Evolutionary conservation across 2,329 filamentous ascomycete genomes (phyloP).

Genomic region (Fusarium newnesense): DNA sequence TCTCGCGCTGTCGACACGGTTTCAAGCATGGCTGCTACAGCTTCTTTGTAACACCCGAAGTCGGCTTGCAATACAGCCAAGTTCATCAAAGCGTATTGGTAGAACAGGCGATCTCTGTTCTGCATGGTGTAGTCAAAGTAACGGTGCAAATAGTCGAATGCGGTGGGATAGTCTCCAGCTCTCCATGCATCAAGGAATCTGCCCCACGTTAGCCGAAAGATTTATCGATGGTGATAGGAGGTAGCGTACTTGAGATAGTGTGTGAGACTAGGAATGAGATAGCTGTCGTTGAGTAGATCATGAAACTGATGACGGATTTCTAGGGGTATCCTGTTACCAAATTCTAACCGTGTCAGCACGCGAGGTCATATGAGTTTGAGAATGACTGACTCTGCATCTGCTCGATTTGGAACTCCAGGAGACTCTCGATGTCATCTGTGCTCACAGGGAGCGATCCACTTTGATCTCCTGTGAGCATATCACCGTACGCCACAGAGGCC

Average conservation of each 20-base stretch:
- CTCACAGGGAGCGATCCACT: slow-evolving; percentile 65
- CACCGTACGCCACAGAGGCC: slow-evolving; percentile 62
- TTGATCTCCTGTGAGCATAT: slow-evolving; percentile 59
- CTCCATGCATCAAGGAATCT: slow-evolving; percentile 91
- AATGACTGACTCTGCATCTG: slow-evolving; percentile 79
- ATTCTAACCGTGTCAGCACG: slow-evolving; percentile 58
- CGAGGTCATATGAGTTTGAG: background rate
- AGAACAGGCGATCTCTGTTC: slow-evolving; percentile 82
- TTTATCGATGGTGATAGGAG: background rate
- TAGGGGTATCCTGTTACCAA: slow-evolving; percentile 80
- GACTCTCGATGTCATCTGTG: slow-evolving; percentile 80
- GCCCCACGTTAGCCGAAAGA: slow-evolving; percentile 47
- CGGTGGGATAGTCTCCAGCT: slow-evolving; percentile 87
- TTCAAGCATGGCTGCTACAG: slow-evolving; percentile 93
- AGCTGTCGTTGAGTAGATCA: slow-evolving; percentile 73
- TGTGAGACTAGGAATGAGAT: slow-evolving; percentile 75
- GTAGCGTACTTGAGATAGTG: slow-evolving; percentile 74
- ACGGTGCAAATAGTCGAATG: slow-evolving; percentile 90
- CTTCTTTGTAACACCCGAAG: slow-evolving; percentile 91
- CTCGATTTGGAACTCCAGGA: slow-evolving; percentile 89
- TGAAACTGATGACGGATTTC: slow-evolving; percentile 78
- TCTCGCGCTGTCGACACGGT: slow-evolving; percentile 94
- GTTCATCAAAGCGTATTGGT: slow-evolving; percentile 95
- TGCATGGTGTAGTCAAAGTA: slow-evolving; percentile 99
- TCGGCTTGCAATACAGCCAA: slow-evolving; percentile 93